Base-by-base conservation (phyloP, 1,284 basidiomycete species). In the Paramarasmius palmivorus region DNA sequence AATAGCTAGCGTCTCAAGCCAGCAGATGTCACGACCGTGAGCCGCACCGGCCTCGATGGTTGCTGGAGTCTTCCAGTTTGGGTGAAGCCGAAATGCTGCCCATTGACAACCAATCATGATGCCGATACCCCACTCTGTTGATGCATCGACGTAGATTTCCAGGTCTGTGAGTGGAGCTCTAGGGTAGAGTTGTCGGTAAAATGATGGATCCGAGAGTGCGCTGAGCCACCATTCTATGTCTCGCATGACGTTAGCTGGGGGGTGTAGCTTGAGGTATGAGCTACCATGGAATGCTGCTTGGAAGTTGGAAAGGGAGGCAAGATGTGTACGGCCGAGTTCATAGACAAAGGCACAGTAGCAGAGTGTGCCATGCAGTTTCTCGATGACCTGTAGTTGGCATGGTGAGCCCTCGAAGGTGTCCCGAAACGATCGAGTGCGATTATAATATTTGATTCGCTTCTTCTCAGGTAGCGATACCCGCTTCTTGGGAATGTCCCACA, bases 381-480 rank as follows among this genome's bases (percentile, higher is more conserved):
- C 52, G 3, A 60, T 22, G 0, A 50, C 46, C 0, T 4, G n/a
- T 0, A 40, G 15, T 7, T 22, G 35, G 20, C 40, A 34, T 7
- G 5, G 38, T 20, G 10, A 22, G 2, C 40, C 22, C 1, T 49
- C n/a, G n/a, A 32, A 6, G 2, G 35, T 47, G 0, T 34, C 15
- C 4, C 62, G 29, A 22, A 63, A 55, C 14, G 2, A 3, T 0
- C 10, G 7, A 2, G 63, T 37, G 1, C 55, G 56, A 0, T 29
- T 19, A 1, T 61, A 45, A 17, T 61, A 66, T 20, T 66, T 67
- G 0, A 54, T 4, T 0, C 60, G 53, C 29, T 62, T 64, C 1
- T 40, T 6, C 3, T 58, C 52, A 2, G 58, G 59, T 0, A 64
- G 45, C 5, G 57, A 59, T 4, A 61, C 60, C 0, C 51, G 53